Evolutionary conservation across 306 rosid species (phyloP).

Genomic region (Begonia peltatifolia): DNA sequence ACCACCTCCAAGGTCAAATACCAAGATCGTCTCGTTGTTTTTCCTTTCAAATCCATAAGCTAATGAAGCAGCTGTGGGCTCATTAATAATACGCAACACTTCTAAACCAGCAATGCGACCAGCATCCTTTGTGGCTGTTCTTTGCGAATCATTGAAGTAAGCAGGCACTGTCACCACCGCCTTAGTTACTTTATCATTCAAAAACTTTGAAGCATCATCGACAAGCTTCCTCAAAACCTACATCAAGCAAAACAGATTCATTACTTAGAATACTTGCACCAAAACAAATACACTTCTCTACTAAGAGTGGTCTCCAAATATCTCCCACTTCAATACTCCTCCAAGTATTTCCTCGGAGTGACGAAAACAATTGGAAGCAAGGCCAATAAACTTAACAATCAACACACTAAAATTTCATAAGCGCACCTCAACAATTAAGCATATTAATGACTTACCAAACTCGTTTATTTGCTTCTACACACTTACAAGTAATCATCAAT

Average conservation of each 20-base stretch:
- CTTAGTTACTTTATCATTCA: slow-evolving; percentile 90
- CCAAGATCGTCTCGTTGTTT: slow-evolving; percentile 87
- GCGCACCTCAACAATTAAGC: too few species aligned
- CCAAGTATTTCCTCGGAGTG: too few species aligned
- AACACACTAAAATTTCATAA: too few species aligned
- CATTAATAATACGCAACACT: slow-evolving; percentile 87
- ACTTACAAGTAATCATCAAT: too few species aligned
- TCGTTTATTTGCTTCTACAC: too few species aligned
- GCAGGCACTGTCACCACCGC: slow-evolving; percentile 99
- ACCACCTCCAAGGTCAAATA: slow-evolving; percentile 98
- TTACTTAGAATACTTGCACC: too few species aligned
- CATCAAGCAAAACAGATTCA: background rate
- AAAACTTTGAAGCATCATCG: slow-evolving; percentile 91
- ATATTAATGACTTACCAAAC: too few species aligned
- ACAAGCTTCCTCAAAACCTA: slow-evolving; percentile 93
- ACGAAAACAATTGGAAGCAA: too few species aligned
- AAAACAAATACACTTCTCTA: too few species aligned
- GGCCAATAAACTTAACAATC: too few species aligned
- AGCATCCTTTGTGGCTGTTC: slow-evolving; percentile 98
- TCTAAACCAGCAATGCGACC: slow-evolving; percentile 96
- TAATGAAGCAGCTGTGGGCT: slow-evolving; percentile 92
- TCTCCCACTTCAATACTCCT: too few species aligned
- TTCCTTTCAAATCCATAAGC: slow-evolving; percentile 96
- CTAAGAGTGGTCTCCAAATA: too few species aligned
- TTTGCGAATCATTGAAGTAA: slow-evolving; percentile 95